Evolutionary conservation across 768 basidiomycete species (phyloP).

Genomic region (Agaricus blazei): DNA sequence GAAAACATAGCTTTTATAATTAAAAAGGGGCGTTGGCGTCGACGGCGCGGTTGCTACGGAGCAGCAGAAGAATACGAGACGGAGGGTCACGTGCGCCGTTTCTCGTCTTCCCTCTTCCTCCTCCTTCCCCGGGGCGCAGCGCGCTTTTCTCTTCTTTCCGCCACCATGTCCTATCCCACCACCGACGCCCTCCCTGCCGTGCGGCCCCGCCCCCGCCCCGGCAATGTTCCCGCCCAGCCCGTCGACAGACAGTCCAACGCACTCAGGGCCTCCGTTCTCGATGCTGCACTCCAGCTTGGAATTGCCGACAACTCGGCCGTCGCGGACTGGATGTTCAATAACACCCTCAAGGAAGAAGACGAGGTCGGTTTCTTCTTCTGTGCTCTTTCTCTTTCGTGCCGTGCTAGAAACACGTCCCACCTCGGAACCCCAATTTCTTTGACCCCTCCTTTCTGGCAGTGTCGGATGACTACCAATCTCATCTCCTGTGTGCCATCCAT

Average conservation of each 20-base stretch:
- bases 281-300: slow-evolving; percentile 67
- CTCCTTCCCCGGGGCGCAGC: slow-evolving; percentile 1
- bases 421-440: too few species aligned
- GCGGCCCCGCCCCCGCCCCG: neutral
- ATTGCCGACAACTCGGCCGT: slow-evolving; percentile 54
- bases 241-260: slow-evolving; percentile 47
- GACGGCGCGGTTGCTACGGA: too few species aligned
- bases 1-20: too few species aligned
- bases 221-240: neutral
- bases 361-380: slow-evolving; percentile 18
- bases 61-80: too few species aligned
- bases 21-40: too few species aligned
- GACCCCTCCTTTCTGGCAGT: too few species aligned
- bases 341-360: slow-evolving; percentile 51
- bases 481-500: too few species aligned
- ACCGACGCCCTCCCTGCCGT: neutral
- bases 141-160: neutral
- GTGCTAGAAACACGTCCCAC: neutral
- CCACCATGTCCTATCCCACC: neutral
- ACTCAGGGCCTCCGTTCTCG: slow-evolving; percentile 69
- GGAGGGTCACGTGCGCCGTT: too few species aligned
- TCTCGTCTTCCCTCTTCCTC: neutral
- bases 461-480: too few species aligned
- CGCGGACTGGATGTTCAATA: slow-evolving; percentile 70
- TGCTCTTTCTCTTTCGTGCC: neutral